These are phyloP conservation scores for Pascua guehoae DNA, from an alignment of 1,284 basidiomycete genomes.

Conservation along the genomic window DNA sequence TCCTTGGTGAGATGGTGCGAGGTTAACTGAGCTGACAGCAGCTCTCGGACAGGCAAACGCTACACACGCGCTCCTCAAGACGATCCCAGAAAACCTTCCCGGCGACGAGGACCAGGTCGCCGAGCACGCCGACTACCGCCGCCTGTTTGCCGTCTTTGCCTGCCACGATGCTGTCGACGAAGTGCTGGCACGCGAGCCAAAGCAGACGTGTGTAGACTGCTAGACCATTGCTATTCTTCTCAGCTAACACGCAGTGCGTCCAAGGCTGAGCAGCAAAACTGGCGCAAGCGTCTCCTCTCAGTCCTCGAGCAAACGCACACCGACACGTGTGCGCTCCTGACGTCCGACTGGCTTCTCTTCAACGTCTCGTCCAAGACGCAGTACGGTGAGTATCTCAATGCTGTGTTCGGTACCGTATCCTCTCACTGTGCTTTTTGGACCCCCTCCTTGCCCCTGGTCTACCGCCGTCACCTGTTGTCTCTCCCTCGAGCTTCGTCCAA, in stretches of 20 bases:
- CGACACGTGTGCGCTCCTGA: conserved; percentile 49
- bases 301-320: conserved; percentile 46
- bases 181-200: conserved; percentile 25
- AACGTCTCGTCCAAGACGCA: conserved; percentile 19
- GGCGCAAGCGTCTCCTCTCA: conserved; percentile 18
- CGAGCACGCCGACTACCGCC: conserved; percentile 33
- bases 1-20: conserved; percentile 63
- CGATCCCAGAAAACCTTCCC: conserved; percentile 56
- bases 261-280: conserved; percentile 36
- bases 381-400: background rate
- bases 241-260: conserved; percentile 29
- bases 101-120: conserved; percentile 20
- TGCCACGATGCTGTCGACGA: conserved; percentile 38
- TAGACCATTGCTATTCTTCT: no score
- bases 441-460: no score
- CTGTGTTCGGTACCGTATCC: background rate
- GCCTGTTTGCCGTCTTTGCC: conserved; percentile 35
- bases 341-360: conserved; percentile 53
- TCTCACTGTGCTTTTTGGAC: conserved; percentile 1
- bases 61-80: conserved; percentile 62
- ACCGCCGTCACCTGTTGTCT: no score
- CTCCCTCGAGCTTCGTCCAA: no score
- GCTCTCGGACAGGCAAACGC: conserved; percentile 69
- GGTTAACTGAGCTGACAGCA: conserved; percentile 34
- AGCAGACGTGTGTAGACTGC: conserved; percentile 30